These are phyloP conservation scores for Yueomyces sp. DNA, from an alignment of 805 yeast species.

Conservation along the genomic window DNA sequence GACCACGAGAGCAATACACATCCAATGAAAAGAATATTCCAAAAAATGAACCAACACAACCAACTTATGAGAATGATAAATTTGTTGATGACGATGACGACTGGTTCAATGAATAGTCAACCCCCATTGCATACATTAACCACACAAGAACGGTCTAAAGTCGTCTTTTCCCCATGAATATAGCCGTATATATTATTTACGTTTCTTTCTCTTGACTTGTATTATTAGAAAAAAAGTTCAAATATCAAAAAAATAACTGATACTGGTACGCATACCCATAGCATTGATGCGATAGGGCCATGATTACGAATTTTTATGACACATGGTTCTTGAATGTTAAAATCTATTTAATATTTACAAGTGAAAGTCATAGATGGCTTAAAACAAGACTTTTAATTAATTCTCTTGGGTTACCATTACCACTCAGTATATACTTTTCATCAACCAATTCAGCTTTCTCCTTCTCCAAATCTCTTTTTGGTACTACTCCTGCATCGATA, in stretches of 20 bases:
- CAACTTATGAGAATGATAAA: conserved; percentile 3
- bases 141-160: too few species aligned
- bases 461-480: conserved; percentile 22
- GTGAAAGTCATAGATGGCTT: conserved; percentile 2
- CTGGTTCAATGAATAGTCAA: conserved; percentile 17
- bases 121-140: too few species aligned
- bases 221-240: too few species aligned
- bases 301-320: too few species aligned
- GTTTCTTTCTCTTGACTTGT: too few species aligned
- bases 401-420: conserved; percentile 54
- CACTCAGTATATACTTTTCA: conserved; percentile 41
- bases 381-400: conserved; percentile 27
- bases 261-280: too few species aligned
- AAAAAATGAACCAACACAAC: conserved; percentile 1
- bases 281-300: too few species aligned
- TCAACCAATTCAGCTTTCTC: conserved; percentile 25
- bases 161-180: too few species aligned
- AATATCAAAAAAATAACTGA: too few species aligned
- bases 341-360: too few species aligned
- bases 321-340: too few species aligned
- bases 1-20: conserved; percentile 1
- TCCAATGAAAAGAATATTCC: background rate
- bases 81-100: conserved; percentile 23
- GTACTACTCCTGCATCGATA: conserved; percentile 27
- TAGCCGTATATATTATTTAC: too few species aligned